Evolutionary conservation across 768 basidiomycete species (phyloP), one percentile per base, ranked within the genome.

Genomic region (Boletus patriciae): DNA sequence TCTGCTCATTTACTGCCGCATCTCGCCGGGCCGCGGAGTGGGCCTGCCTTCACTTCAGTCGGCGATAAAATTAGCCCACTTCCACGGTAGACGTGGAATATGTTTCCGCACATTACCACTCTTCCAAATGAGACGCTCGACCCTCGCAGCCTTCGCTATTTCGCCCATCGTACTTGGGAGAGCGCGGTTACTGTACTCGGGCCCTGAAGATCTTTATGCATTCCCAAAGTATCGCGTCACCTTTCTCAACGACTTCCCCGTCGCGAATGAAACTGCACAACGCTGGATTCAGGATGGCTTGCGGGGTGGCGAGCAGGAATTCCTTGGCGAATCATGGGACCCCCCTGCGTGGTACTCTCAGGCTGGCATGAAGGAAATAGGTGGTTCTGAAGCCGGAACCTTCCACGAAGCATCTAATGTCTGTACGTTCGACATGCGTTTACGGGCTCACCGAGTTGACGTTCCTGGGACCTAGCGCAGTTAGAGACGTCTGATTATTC

Each of bases 161-260:
- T 61, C 57, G 51, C 12, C 45, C 42, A 23, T 64, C 29, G 53
- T 25, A 3, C 46, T 64, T 6, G 46, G 51, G 54, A 65, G 42
- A 41, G 76, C 74, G 0, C 71, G 67, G 0, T 61, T 84, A n/a
- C 69, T 86, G 29, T 85, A 90, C 66, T 83, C 87, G 10, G 78
- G 91, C 45, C 90, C 92, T 29, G 88, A 92, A 64, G 92, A 94
- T 64, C 77, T 84, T 16, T 82, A 84, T 70, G 86, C 92, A 0
- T 92, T 87, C 68, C 92, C 92, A 61, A 94, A 94, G 69, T 88
- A 83, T 68, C 80, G 83, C 41, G 86, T 94, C 58, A 75, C 84
- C 40, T 94, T 90, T 72, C 82, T 94, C 66, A 89, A 90, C 67
- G 81, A 81, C 55, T 81, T 85, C n/a, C 91, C 92, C 27, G 74